Percentiles rank a stretch among this genome's conserved stretches.
Conservation (phyloP, 148 eudicot genomes). For the Spergularia marina region DNA sequence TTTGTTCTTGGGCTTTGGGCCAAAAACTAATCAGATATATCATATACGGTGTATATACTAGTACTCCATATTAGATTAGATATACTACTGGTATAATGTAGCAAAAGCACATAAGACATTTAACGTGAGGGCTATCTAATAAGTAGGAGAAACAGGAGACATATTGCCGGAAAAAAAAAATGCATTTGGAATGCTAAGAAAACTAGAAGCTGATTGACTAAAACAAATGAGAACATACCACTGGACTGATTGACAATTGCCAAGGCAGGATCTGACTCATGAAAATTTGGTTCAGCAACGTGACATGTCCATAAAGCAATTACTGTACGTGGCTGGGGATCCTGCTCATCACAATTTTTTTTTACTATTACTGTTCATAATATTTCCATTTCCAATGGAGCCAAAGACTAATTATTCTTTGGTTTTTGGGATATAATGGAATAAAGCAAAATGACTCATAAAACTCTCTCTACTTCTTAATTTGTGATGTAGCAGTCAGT, state of each 20-base stretch:
- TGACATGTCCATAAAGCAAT: conserved; percentile 50
- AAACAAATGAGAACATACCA: conserved; percentile 28
- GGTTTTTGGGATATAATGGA: too few species aligned
- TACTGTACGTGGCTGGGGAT: conserved; percentile 47
- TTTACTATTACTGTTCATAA: background rate
- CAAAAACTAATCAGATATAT: too few species aligned
- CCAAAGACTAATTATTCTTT: too few species aligned
- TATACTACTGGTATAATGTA: too few species aligned
- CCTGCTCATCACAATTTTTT: conserved; percentile 35
- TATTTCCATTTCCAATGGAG: too few species aligned
- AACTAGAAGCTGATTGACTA: background rate
- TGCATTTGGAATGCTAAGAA: background rate
- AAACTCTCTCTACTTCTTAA: too few species aligned
- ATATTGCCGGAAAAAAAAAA: background rate
- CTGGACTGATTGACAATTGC: conserved; percentile 38
- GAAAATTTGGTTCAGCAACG: conserved; percentile 51
- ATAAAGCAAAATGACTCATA: too few species aligned
- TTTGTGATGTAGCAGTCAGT: too few species aligned
- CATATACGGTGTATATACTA: too few species aligned
- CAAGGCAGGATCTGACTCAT: conserved; percentile 43
- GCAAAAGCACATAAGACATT: background rate
- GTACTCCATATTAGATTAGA: too few species aligned
- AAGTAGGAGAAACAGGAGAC: background rate
- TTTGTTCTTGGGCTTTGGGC: too few species aligned
- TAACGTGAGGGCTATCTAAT: background rate